Percentiles rank a stretch among this genome's conserved stretches.
Evolutionary conservation across 1,284 basidiomycete genomes (phyloP).

Genomic region (Xerocomus nothofagi): DNA sequence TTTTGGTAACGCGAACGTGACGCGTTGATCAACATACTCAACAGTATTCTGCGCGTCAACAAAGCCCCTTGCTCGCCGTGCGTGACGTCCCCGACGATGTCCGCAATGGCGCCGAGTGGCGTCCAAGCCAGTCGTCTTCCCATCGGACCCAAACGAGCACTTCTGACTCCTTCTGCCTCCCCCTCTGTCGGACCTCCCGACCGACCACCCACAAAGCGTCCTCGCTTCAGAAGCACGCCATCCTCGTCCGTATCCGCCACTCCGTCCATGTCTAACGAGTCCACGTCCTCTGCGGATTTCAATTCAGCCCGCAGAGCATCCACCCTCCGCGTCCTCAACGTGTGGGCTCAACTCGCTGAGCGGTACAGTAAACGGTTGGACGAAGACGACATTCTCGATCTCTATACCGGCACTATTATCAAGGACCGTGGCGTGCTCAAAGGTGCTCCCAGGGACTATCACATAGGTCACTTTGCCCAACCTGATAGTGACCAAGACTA

Average conservation of each 20-base stretch:
- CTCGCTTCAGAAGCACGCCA: conserved; percentile 36
- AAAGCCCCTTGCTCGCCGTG: conserved; percentile 4
- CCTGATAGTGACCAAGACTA: conserved; percentile 41
- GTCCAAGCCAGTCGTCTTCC: conserved; percentile 1
- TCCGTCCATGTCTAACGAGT: conserved; percentile 31
- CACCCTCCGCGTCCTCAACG: conserved; percentile 52
- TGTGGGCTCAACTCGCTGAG: conserved; percentile 66
- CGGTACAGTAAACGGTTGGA: conserved; percentile 64
- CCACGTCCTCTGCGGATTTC: conserved; percentile 38
- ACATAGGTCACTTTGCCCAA: conserved; percentile 49
- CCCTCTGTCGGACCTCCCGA: conserved; percentile 33
- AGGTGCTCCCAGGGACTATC: conserved; percentile 38
- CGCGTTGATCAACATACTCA: conserved; percentile 24
- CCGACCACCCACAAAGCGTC: conserved; percentile 41
- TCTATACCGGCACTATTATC: conserved; percentile 55
- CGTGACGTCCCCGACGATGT: conserved; percentile 16
- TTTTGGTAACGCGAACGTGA: conserved; percentile 21
- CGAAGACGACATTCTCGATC: conserved; percentile 75
- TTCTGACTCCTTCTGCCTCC: conserved; percentile 32
- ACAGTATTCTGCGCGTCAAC: conserved; percentile 8
- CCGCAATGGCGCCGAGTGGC: conserved; percentile 4
- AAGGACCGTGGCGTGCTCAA: conserved; percentile 68
- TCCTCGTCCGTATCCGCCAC: conserved; percentile 30
- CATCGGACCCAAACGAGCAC: conserved; percentile 12
- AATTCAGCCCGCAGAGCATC: conserved; percentile 56